Base-by-base conservation (phyloP, 2,329 filamentous ascomycete genomes). In the Fusarium austroafricanum region DNA sequence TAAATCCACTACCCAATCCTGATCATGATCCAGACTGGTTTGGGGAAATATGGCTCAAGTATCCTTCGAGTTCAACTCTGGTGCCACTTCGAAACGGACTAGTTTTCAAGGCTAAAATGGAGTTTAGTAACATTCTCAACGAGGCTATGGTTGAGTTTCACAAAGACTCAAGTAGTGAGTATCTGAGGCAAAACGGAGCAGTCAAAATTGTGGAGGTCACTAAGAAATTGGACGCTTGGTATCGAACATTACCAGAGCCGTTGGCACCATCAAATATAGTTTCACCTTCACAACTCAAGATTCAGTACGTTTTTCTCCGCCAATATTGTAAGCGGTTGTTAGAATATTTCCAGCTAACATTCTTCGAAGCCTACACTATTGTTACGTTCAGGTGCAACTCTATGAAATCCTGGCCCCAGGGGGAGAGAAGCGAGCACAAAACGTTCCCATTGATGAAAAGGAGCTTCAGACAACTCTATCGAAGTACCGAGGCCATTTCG, bases 41-140 rank as follows among this genome's bases (percentile, higher is more conserved):
- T 26, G 44, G 49, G 2, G 64, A 67, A 14, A 43, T 67, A 3
- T 62, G 51, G 62, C 47, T 67, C 6, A 56, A 62, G 11, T 67
- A 62, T 21, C 64, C 57, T 4, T 45, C 45, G 1, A 50, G 26
- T 1, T 35, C 40, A 5, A 18, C 37, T 2, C 11, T 66, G 3
- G 20, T 55, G 3, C 50, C 62, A 4, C 2, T 58, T 2, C 21
- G 5, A 14, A 23, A 18, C 18, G 52, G 39, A 2, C 5, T 35
- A 0, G 20, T 33, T 0, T 54, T 53, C 5, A 55, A 49, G 28
- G 31, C 57, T 18, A 67, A 50, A 7, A 39, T 38, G 7, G 42
- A 14, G 2, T 49, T 67, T 4, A 33, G 35, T 1, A 4, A 54
- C 2, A 7, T 38, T 17, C 20, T 62, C 1, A 62, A 58, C 26